Evolutionary conservation across 2,329 filamentous ascomycete genomes (phyloP).

Genomic region (Calonectria montana): DNA sequence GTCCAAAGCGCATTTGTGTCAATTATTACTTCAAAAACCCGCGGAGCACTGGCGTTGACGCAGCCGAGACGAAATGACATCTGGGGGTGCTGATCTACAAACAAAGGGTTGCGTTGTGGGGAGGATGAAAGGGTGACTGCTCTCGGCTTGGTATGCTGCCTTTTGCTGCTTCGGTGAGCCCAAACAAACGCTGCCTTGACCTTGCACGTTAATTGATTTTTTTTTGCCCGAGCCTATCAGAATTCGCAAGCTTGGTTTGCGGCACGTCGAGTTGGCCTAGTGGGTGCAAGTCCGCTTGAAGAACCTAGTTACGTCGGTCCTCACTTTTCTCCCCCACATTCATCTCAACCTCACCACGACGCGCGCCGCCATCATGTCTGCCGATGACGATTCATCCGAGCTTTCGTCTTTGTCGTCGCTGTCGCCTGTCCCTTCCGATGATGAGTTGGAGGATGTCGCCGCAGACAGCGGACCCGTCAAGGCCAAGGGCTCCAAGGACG

Average conservation of each 20-base stretch:
- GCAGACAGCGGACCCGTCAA: slow-evolving; percentile 44
- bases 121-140: slow-evolving; percentile 15
- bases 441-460: slow-evolving; percentile 66
- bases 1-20: slow-evolving; percentile 9
- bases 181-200: slow-evolving; percentile 7
- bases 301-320: slow-evolving; percentile 45
- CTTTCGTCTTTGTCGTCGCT: slow-evolving; percentile 68
- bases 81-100: slow-evolving; percentile 19
- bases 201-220: slow-evolving; percentile 37
- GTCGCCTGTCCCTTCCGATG: slow-evolving; percentile 57
- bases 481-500: slow-evolving; percentile 62
- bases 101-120: slow-evolving; percentile 22
- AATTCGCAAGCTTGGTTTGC: slow-evolving; percentile 45
- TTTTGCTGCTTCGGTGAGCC: slow-evolving; percentile 7
- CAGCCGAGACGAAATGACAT: slow-evolving; percentile 12
- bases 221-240: slow-evolving; percentile 46
- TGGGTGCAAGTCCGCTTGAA: slow-evolving; percentile 45
- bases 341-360: slow-evolving; percentile 44
- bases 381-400: slow-evolving; percentile 72
- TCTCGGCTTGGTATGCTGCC: slow-evolving; percentile 2
- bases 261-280: slow-evolving; percentile 44
- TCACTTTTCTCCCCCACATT: slow-evolving; percentile 47
- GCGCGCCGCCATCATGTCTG: slow-evolving; percentile 60
- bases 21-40: slow-evolving; percentile 4
- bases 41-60: slow-evolving; percentile 14